A percentile compares a stretch with the other conserved stretches of the same genome.
Evolutionary conservation across 495 filamentous ascomycete species (phyloP).

Genomic region (Aspergillus haitiensis): DNA sequence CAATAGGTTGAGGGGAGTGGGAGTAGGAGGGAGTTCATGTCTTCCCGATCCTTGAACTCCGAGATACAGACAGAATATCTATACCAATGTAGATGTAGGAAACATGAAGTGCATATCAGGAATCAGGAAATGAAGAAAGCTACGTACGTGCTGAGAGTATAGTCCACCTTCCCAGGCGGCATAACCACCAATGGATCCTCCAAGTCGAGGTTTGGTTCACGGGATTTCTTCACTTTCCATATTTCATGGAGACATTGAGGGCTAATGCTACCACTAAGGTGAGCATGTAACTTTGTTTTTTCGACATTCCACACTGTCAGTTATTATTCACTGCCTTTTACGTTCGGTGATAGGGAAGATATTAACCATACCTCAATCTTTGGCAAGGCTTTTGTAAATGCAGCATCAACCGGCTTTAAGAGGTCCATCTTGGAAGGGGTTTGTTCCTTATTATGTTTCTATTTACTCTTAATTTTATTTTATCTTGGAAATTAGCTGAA

Average conservation of each 20-base stretch:
- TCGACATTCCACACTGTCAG: no score
- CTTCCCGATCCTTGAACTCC: no score
- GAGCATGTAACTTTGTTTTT: conserved; percentile 69
- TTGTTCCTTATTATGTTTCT: conserved; percentile 9
- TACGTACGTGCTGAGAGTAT: conserved; percentile 65
- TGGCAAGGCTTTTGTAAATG: conserved; percentile 39
- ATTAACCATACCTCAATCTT: conserved; percentile 41
- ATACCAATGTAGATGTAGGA: no score
- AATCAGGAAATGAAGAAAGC: no score
- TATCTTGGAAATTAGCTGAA: no score
- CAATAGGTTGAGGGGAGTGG: neutral
- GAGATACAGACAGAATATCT: no score
- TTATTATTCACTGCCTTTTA: neutral
- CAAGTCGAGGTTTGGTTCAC: conserved; percentile 48
- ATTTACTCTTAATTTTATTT: no score
- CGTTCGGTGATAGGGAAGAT: neutral
- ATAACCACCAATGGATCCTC: conserved; percentile 71
- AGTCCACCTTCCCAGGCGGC: conserved; percentile 66
- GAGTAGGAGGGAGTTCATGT: no score
- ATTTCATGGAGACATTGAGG: conserved; percentile 73
- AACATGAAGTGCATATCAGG: no score
- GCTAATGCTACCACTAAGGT: conserved; percentile 80
- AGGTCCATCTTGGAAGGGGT: conserved; percentile 23
- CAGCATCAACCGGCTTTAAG: conserved; percentile 30
- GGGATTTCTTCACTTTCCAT: conserved; percentile 60